Conservation (phyloP, 768 basidiomycete genomes). For the Atractiella rhizophila region DNA sequence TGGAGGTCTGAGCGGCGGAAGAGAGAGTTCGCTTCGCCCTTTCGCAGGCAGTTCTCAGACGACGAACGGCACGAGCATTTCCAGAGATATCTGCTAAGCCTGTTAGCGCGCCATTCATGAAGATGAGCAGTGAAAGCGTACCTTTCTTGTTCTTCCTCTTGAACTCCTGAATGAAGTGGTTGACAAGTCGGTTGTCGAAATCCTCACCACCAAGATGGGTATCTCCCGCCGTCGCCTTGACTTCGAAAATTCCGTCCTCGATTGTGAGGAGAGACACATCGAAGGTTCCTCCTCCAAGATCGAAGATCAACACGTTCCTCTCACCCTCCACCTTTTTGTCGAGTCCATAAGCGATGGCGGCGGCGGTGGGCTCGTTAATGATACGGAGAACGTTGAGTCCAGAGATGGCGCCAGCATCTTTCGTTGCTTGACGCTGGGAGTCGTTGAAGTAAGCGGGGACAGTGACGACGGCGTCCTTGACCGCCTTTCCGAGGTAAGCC, state of each 20-base stretch:
- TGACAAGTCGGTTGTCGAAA: conserved; percentile 92
- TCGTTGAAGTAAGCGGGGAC: conserved; percentile 97
- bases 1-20: conserved; percentile 81
- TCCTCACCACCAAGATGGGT: conserved; percentile 96
- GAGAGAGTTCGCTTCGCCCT: conserved; percentile 96
- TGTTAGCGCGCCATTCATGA: too few relatives aligned
- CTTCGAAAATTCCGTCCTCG: conserved; percentile 92
- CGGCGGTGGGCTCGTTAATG: conserved; percentile 96
- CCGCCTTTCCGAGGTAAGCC: conserved; percentile 37
- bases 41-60: conserved; percentile 91
- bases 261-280: conserved; percentile 92
- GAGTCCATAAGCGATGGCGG: conserved; percentile 93
- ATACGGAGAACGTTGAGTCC: conserved; percentile 92
- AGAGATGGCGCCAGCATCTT: conserved; percentile 83
- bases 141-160: conserved; percentile 95
- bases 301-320: conserved; percentile 90
- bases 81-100: conserved; percentile 48
- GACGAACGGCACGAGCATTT: conserved; percentile 85
- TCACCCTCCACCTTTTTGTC: conserved; percentile 79
- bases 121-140: conserved; percentile 20
- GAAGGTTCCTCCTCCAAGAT: conserved; percentile 94
- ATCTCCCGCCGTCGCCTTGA: conserved; percentile 94
- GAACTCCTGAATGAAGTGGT: conserved; percentile 89
- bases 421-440: conserved; percentile 93
- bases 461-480: conserved; percentile 35